These are phyloP conservation scores for Carex littledalei DNA, from an alignment of 176 grass and related monocot species.

Conservation along the genomic window DNA sequence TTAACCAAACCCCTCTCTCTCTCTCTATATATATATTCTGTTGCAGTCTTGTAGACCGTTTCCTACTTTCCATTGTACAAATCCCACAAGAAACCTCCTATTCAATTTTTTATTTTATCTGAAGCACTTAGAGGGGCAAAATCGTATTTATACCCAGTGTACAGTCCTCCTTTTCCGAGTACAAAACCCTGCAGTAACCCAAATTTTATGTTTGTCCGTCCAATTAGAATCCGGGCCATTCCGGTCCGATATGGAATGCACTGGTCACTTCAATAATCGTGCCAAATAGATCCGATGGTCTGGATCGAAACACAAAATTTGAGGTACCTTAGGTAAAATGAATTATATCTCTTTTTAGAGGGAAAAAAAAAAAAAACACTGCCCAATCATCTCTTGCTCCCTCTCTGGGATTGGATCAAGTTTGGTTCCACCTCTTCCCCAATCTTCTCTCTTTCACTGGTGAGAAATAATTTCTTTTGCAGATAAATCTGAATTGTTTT, in stretches of 20 bases:
- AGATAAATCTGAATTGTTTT: neutral
- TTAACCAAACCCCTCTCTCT: no score
- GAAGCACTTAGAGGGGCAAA: slow-evolving; percentile 2
- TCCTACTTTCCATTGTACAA: neutral
- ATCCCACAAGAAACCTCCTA: neutral
- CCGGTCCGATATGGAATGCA: no score
- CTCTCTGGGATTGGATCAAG: slow-evolving; percentile 3
- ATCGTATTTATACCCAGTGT: neutral
- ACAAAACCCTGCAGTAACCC: no score
- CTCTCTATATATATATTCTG: no score
- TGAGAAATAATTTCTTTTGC: neutral
- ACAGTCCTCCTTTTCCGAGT: neutral
- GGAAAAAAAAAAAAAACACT: neutral
- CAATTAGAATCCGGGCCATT: no score
- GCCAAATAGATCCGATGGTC: no score
- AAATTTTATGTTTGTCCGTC: no score
- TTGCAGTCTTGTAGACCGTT: neutral
- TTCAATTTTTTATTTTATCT: neutral
- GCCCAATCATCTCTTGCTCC: neutral
- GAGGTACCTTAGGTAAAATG: no score
- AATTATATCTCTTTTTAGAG: neutral
- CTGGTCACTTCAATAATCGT: no score
- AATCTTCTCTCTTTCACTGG: slow-evolving; percentile 6
- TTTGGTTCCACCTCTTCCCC: slow-evolving; percentile 8
- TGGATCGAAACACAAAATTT: no score